Evolutionary conservation across 1,139 yeast species (phyloP).

Genomic region (Pneumocystis oryctolagi): DNA sequence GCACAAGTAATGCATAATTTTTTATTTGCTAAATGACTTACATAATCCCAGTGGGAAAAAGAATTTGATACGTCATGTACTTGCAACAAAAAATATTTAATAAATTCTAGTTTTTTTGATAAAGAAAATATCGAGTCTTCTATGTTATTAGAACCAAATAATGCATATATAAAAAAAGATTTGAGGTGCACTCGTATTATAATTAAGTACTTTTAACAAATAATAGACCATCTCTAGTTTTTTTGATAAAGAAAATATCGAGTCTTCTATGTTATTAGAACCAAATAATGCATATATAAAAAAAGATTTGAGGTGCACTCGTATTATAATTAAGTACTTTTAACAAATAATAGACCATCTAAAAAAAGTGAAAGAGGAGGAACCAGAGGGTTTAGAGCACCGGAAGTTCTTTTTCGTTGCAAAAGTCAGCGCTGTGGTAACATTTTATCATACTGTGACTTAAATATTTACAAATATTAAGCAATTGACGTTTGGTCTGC

Average conservation of each 20-base stretch:
- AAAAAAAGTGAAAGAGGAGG: constrained; percentile 70
- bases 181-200: background rate
- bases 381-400: constrained; percentile 69
- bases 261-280: constrained; percentile 11
- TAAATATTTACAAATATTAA: background rate
- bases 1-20: constrained; percentile 39
- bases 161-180: constrained; percentile 6
- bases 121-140: constrained; percentile 16
- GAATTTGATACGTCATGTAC: background rate
- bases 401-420: constrained; percentile 62
- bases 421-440: constrained; percentile 46
- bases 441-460: background rate
- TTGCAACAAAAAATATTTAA: background rate
- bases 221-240: constrained; percentile 3
- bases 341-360: constrained; percentile 20
- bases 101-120: background rate
- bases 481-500: constrained; percentile 64
- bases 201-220: constrained; percentile 22
- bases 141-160: constrained; percentile 2
- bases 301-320: constrained; percentile 2
- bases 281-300: constrained; percentile 7
- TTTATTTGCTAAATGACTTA: constrained; percentile 18
- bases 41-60: constrained; percentile 13
- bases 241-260: constrained; percentile 13
- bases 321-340: constrained; percentile 14